phyloP scores from a whole-genome alignment of 2,329 filamentous ascomycete species.

The Colletotrichum falcatum region DNA sequence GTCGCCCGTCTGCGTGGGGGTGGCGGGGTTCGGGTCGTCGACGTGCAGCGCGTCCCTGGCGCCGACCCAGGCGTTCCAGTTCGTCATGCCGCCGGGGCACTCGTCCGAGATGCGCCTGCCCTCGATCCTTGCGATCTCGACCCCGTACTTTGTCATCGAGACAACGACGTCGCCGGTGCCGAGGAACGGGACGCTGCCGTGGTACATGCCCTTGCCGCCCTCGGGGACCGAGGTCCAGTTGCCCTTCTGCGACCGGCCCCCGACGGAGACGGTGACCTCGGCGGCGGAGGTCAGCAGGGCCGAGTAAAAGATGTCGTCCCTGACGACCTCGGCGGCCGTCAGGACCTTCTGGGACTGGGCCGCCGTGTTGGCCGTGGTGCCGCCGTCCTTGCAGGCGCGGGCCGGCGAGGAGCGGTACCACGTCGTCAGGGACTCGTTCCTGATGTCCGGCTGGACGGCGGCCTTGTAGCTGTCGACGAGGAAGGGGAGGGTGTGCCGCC shows the following conservation, averaged over 20 bases:
- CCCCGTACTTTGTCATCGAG: slow-evolving; percentile 46
- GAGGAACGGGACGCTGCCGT: slow-evolving; percentile 46
- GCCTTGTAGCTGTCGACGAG: slow-evolving; percentile 64
- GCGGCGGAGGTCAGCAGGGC: slow-evolving; percentile 44
- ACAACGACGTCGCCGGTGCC: slow-evolving; percentile 49
- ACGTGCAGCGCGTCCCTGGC: slow-evolving; percentile 28
- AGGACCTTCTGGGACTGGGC: slow-evolving; percentile 44
- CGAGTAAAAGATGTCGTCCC: slow-evolving; percentile 46
- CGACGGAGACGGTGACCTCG: slow-evolving; percentile 46
- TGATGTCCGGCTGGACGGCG: slow-evolving; percentile 46
- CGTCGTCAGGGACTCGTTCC: slow-evolving; percentile 46
- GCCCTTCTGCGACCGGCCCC: slow-evolving; percentile 42
- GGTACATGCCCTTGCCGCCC: slow-evolving; percentile 47
- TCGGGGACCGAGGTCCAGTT: slow-evolving; percentile 24
- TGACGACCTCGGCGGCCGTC: slow-evolving; percentile 41
- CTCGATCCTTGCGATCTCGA: slow-evolving; percentile 34
- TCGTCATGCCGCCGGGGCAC: slow-evolving; percentile 33
- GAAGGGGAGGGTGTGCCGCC: slow-evolving; percentile 61
- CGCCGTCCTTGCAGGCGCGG: slow-evolving; percentile 46
- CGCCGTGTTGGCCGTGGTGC: slow-evolving; percentile 48
- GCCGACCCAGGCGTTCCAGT: slow-evolving; percentile 42
- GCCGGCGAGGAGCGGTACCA: slow-evolving; percentile 51
- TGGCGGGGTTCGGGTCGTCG: slow-evolving; percentile 29
- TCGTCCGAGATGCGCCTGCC: slow-evolving; percentile 25
- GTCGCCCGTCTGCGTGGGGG: slow-evolving; percentile 29